phyloP scores from a whole-genome alignment of 1,139 yeast genomes.

The Trichomonascaceae sp. region DNA sequence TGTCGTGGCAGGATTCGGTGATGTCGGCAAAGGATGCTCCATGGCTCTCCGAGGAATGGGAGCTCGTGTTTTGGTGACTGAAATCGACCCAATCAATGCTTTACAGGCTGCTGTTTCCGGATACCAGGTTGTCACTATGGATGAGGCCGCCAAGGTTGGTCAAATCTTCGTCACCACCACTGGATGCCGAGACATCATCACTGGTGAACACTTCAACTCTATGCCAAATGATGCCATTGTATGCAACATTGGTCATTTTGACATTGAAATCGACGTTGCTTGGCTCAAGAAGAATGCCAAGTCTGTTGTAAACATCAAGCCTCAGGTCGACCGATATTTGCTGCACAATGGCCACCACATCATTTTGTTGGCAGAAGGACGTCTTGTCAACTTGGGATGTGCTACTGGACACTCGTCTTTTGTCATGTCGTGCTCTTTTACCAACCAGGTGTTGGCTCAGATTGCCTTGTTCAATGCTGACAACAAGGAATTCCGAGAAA shows the following conservation, averaged over 20 bases:
- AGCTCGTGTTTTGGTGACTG: constrained; percentile 97
- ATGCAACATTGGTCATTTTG: constrained; percentile 99
- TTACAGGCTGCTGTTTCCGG: constrained; percentile 99
- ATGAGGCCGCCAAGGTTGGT: constrained; percentile 87
- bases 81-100: constrained; percentile 98
- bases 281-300: constrained; percentile 37
- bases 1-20: constrained; percentile 99
- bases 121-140: constrained; percentile 95
- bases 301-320: constrained; percentile 75
- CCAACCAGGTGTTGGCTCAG: constrained; percentile 99
- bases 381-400: constrained; percentile 99
- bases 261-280: constrained; percentile 82
- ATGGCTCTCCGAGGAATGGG: constrained; percentile 99
- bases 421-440: constrained; percentile 99
- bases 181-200: constrained; percentile 98
- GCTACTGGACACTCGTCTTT: constrained; percentile 99
- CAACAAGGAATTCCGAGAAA: constrained; percentile 71
- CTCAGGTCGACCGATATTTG: constrained; percentile 98
- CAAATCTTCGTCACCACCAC: constrained; percentile 99
- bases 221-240: constrained; percentile 99
- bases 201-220: constrained; percentile 74
- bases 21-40: constrained; percentile 99
- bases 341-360: constrained; percentile 88
- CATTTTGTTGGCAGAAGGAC: constrained; percentile 97
- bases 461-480: constrained; percentile 94